phyloP scores from a whole-genome alignment of 2,329 filamentous ascomycete genomes.

The Exophiala viscosa region DNA sequence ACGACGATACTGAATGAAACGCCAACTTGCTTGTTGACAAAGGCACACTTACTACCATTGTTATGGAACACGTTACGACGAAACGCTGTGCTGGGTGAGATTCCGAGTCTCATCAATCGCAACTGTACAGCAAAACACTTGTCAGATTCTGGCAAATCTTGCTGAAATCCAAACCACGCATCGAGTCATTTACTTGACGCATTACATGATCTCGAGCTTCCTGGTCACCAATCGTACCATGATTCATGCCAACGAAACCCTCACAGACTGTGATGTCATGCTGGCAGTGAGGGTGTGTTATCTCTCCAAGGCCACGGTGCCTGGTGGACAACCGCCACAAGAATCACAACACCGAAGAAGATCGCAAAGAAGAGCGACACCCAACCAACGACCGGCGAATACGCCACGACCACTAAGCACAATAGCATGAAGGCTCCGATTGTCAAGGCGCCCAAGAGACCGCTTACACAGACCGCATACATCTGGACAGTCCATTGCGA shows the following conservation, averaged over 20 bases:
- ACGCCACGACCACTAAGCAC: constrained; percentile 28
- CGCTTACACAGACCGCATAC: constrained; percentile 25
- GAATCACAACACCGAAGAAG: constrained; percentile 27
- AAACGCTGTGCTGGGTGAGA: too few species aligned
- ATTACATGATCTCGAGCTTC: not conserved
- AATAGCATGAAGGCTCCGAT: constrained; percentile 28
- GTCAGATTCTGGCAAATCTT: not conserved
- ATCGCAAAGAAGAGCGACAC: constrained; percentile 26
- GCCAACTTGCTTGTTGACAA: not conserved
- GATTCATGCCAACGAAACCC: not conserved
- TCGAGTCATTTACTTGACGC: not conserved
- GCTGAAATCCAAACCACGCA: not conserved
- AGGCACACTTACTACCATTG: not conserved
- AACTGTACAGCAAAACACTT: too few species aligned
- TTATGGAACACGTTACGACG: not conserved
- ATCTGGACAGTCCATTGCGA: constrained; percentile 25
- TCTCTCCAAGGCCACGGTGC: constrained; percentile 25
- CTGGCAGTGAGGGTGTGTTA: constrained; percentile 12
- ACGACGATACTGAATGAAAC: constrained; percentile 21
- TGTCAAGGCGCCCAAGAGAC: constrained; percentile 24
- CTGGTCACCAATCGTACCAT: not conserved
- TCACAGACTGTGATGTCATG: constrained; percentile 8
- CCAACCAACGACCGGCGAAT: constrained; percentile 28
- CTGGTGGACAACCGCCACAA: constrained; percentile 22
- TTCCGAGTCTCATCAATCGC: too few species aligned